These are phyloP conservation scores for Rosa rugosa DNA, from an alignment of 306 rosid genomes.

Conservation along the genomic window DNA sequence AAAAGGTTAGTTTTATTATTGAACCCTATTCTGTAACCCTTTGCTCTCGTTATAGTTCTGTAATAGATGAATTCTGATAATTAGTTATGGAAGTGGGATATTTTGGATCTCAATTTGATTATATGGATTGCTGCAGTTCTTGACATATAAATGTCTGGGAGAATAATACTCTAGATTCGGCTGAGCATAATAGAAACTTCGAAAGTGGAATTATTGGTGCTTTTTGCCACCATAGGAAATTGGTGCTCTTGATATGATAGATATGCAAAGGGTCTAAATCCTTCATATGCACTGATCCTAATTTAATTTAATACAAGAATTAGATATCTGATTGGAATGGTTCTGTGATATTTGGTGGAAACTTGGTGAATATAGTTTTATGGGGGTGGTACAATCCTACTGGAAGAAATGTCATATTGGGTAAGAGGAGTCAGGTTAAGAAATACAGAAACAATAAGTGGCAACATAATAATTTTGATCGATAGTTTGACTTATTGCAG, in stretches of 20 bases:
- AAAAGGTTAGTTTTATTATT: conserved; percentile 48
- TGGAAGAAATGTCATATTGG: neutral
- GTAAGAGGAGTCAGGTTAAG: neutral
- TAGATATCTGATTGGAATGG: neutral
- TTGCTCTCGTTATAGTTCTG: neutral
- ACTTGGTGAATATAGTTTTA: neutral
- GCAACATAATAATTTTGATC: neutral
- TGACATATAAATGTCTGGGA: neutral
- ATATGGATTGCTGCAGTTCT: too few species aligned
- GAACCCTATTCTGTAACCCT: neutral
- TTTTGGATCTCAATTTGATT: neutral
- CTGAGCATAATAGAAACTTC: neutral
- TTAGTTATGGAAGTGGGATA: neutral
- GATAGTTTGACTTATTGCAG: conserved; percentile 7
- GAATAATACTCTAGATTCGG: neutral
- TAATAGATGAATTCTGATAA: neutral
- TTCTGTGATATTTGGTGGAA: neutral
- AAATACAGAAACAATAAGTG: neutral
- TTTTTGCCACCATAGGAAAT: neutral
- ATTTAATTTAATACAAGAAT: neutral
- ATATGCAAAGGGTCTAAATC: neutral
- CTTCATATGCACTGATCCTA: neutral
- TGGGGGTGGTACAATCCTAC: neutral
- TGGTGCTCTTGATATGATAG: neutral
- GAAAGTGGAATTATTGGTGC: neutral